A percentile compares a stretch with the other conserved stretches of the same genome.
Conservation (phyloP, 306 rosid genomes). For the Castanea mollissima region DNA sequence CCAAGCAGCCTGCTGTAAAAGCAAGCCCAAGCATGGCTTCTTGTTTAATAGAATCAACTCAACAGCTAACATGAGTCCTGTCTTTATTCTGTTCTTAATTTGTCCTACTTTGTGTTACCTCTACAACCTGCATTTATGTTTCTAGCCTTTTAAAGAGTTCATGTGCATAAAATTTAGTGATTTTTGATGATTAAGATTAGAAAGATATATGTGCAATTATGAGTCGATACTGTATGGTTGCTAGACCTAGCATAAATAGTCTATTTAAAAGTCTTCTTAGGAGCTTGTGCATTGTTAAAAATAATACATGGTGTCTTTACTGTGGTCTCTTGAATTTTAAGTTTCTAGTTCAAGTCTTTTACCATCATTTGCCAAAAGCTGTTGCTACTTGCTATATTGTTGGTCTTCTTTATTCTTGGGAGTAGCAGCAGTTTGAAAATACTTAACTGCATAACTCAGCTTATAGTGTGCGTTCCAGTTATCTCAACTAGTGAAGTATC, state of each 20-base stretch:
- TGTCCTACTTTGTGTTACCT: background rate
- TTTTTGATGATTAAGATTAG: background rate
- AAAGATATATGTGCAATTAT: background rate
- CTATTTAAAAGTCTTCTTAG: background rate
- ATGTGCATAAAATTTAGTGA: background rate
- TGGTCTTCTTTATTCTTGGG: too few relatives aligned
- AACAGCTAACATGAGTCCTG: background rate
- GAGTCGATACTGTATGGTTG: background rate
- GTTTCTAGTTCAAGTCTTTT: background rate
- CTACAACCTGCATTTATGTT: background rate
- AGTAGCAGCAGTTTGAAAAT: too few relatives aligned
- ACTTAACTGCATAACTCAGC: too few relatives aligned
- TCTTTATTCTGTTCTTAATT: background rate
- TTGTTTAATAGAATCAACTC: background rate
- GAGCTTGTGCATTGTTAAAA: background rate
- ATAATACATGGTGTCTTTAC: background rate
- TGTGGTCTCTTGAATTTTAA: background rate
- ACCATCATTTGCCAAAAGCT: too few relatives aligned
- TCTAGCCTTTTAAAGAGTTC: background rate
- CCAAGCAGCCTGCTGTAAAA: background rate
- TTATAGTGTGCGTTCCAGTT: too few relatives aligned
- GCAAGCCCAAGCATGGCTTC: background rate
- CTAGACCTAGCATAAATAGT: background rate
- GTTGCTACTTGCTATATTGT: too few relatives aligned
- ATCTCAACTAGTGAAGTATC: too few relatives aligned